Conservation (phyloP, 495 filamentous ascomycete genomes). For the Talaromyces proteolyticus region DNA sequence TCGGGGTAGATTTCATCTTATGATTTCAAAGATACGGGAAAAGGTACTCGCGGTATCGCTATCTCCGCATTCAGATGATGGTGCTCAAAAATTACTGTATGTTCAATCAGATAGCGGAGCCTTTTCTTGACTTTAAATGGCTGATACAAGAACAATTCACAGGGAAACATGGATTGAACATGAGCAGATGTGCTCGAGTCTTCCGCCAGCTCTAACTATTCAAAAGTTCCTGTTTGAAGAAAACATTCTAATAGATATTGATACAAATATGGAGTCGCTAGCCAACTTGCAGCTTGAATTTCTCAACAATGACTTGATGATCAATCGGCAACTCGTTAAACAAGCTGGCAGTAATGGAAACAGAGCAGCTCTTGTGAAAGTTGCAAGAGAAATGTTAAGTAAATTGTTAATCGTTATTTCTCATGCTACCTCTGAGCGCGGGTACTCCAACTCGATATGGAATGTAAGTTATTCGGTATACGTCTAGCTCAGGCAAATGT, state of each 20-base stretch:
- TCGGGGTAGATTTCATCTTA: constrained; percentile 31
- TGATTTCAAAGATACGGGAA: constrained; percentile 34
- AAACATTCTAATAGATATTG: constrained; percentile 9
- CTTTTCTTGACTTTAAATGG: not conserved
- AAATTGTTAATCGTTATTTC: constrained; percentile 23
- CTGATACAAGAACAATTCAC: not conserved
- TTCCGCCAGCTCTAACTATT: constrained; percentile 8
- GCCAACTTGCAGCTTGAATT: constrained; percentile 31
- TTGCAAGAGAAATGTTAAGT: constrained; percentile 41
- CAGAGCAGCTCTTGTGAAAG: constrained; percentile 35
- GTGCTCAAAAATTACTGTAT: constrained; percentile 1
- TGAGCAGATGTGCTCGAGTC: not conserved
- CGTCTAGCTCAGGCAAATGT: too few relatives aligned
- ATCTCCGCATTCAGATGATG: constrained; percentile 13
- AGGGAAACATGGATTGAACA: constrained; percentile 6
- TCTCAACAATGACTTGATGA: constrained; percentile 46
- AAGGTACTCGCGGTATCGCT: constrained; percentile 45
- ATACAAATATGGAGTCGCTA: not conserved
- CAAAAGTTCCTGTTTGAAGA: constrained; percentile 15
- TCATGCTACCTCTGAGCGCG: not conserved
- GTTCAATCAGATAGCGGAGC: not conserved
- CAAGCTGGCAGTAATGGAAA: constrained; percentile 23
- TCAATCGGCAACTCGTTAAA: constrained; percentile 43
- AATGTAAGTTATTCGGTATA: not conserved
- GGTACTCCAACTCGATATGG: not conserved